Conservation (phyloP, 768 basidiomycete genomes). For the Termitomyces sp. region DNA sequence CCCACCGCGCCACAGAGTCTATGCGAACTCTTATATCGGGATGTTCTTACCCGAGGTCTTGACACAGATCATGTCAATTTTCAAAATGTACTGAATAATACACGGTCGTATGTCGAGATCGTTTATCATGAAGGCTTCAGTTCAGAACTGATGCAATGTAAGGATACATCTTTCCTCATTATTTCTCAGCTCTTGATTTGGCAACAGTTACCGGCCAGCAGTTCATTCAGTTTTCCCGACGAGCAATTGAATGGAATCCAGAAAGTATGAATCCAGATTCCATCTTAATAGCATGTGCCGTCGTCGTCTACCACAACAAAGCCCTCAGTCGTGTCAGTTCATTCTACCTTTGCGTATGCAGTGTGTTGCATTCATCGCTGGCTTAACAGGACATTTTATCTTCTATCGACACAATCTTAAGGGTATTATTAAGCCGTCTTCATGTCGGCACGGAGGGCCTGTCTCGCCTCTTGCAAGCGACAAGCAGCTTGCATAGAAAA, state of each 20-base stretch:
- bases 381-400: slow-evolving; percentile 48
- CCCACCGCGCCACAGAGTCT: slow-evolving; percentile 26
- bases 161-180: slow-evolving; percentile 15
- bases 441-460: slow-evolving; percentile 38
- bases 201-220: slow-evolving; percentile 51
- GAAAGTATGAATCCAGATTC: slow-evolving; percentile 51
- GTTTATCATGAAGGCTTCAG: slow-evolving; percentile 53
- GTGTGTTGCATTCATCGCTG: not conserved
- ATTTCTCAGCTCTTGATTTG: slow-evolving; percentile 3
- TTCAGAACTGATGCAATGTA: slow-evolving; percentile 51
- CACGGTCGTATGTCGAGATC: slow-evolving; percentile 50
- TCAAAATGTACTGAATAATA: slow-evolving; percentile 52
- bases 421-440: slow-evolving; percentile 47
- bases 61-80: slow-evolving; percentile 48
- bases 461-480: slow-evolving; percentile 42
- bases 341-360: not conserved
- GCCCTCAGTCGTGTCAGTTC: slow-evolving; percentile 44
- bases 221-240: slow-evolving; percentile 48
- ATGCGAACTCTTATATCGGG: slow-evolving; percentile 50
- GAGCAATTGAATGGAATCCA: slow-evolving; percentile 49
- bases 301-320: slow-evolving; percentile 58
- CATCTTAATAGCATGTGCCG: slow-evolving; percentile 44
- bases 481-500: slow-evolving; percentile 38
- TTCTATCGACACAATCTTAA: slow-evolving; percentile 56
- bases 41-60: slow-evolving; percentile 40